These are phyloP conservation scores for Penicillium italicum DNA, from an alignment of 2,329 filamentous ascomycete genomes.

Conservation along the genomic window DNA sequence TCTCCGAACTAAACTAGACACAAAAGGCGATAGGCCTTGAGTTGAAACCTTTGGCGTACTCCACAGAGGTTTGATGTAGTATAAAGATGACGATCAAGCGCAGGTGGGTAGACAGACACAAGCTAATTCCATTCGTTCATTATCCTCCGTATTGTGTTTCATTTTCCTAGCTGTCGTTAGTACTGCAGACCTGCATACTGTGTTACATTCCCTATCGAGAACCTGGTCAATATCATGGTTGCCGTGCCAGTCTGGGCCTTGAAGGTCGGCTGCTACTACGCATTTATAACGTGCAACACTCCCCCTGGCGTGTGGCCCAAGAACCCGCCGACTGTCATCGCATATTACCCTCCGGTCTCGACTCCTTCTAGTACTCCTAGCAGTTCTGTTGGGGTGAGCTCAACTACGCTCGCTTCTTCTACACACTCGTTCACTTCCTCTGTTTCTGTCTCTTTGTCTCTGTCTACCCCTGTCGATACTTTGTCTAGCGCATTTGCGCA, in stretches of 20 bases:
- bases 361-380: conserved; percentile 11
- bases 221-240: conserved; percentile 23
- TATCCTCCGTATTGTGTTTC: not conserved
- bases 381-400: conserved; percentile 7
- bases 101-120: conserved; percentile 1
- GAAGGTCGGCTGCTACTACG: conserved; percentile 28
- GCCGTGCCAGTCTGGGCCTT: conserved; percentile 21
- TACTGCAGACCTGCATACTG: conserved; percentile 13
- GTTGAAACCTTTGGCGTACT: not conserved
- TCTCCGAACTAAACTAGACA: not conserved
- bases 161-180: conserved; percentile 8
- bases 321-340: conserved; percentile 23
- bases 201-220: conserved; percentile 9
- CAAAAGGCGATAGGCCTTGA: conserved; percentile 13
- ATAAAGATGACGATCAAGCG: conserved; percentile 14
- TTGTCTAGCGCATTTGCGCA: not conserved
- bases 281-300: conserved; percentile 33
- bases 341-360: conserved; percentile 8
- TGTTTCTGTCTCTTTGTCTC: not conserved
- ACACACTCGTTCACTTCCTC: conserved; percentile 7
- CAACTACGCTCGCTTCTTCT: conserved; percentile 1
- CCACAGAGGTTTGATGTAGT: not conserved
- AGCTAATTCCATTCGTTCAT: conserved; percentile 10
- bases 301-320: conserved; percentile 29
- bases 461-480: not conserved